Evolutionary conservation across 495 filamentous ascomycete species (phyloP), one percentile per base, ranked within the genome.

Genomic region (Neurospora tetrasperma): DNA sequence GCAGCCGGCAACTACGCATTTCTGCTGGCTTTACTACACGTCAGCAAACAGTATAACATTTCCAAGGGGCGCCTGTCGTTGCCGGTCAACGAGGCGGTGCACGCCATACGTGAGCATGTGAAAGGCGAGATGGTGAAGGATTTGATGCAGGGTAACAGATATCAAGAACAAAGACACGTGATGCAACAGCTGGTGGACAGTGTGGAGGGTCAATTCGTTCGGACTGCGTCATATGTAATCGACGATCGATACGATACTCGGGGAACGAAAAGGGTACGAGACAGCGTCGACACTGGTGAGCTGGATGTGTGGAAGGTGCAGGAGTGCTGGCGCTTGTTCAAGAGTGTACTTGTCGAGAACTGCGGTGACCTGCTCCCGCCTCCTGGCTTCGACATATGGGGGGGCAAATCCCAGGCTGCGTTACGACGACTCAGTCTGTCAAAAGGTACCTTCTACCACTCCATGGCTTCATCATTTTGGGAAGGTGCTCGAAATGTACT

Each of bases 151-250:
- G 43, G 18, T 3, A 1, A 46, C 3, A 46, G 18, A 18, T 46
- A 46, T 10, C 9, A n/a, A 46, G 18, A 10, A 18, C 3, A 46
- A 46, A 46, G 18, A 20, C 8, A 46, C 43, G 43, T 46, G 43
- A 46, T 46, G 43, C 43, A 46, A 46, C 8, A 46, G 43, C 18
- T 46, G 43, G 43, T 46, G 43, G 18, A 46, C 43, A 1, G 9
- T 3, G 43, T 46, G 43, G n/a, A 3, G 43, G 43, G 8, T 18
- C 0, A 20, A 1, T 10, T 46, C 43, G 43, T 46, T 46, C 0
- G 0, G 43, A 0, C 0, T n/a, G 43, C 8, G 18, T 1, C 2
- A 7, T 6, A 4, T 18, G 18, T 46, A 46, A 2, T n/a, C 3
- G 43, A 46, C 43, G 43, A 43, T 7, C 18, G 0, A 1, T 8